Conservation (phyloP, 176 grass and related monocot species). For the Aegilops sharonensis region DNA sequence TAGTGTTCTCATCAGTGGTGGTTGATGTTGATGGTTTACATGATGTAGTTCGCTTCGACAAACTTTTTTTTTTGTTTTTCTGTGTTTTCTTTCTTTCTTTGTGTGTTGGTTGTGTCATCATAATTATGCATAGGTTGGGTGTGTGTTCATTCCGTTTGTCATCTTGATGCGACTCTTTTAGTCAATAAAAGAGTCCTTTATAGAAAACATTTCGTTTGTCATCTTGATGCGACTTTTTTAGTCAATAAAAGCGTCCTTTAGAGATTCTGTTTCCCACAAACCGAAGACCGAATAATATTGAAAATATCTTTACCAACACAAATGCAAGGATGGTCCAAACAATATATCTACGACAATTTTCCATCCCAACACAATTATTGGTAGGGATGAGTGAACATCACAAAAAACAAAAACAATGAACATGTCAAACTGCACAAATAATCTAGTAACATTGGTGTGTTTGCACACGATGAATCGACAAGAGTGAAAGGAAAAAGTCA, state of each 20-base stretch:
- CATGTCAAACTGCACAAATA: constrained; percentile 35
- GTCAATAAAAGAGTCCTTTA: too few species aligned
- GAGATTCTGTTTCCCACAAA: background rate
- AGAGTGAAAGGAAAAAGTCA: background rate
- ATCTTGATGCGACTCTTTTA: too few species aligned
- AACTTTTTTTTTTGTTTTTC: too few species aligned
- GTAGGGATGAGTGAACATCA: constrained; percentile 17
- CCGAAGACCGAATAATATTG: background rate
- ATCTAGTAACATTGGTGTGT: constrained; percentile 29
- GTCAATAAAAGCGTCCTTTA: too few species aligned
- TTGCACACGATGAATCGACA: background rate
- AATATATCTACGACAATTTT: constrained; percentile 24
- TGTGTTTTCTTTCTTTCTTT: too few species aligned
- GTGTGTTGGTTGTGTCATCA: too few species aligned
- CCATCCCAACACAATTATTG: constrained; percentile 30
- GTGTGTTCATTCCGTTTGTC: too few species aligned
- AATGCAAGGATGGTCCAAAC: constrained; percentile 15
- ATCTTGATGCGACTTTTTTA: too few species aligned
- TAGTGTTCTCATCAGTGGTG: too few species aligned
- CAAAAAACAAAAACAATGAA: background rate
- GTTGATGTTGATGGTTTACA: too few species aligned
- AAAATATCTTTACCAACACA: constrained; percentile 30
- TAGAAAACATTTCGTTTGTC: too few species aligned
- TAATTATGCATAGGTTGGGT: background rate
- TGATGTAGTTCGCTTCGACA: too few species aligned